These are phyloP conservation scores for Penicillium ochrochloron DNA, from an alignment of 495 filamentous ascomycete species.

Conservation along the genomic window DNA sequence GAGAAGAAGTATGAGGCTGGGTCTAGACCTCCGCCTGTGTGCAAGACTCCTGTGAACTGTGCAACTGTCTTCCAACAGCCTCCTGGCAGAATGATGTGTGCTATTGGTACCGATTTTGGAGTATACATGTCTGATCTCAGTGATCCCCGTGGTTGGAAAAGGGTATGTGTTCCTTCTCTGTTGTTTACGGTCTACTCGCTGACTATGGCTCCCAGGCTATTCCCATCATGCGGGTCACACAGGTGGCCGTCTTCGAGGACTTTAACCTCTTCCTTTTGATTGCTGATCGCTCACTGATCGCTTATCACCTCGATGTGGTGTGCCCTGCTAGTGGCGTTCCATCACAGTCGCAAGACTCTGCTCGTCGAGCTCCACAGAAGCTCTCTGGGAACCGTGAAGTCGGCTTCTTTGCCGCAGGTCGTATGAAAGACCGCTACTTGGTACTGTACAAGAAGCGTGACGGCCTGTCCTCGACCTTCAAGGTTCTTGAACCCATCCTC, in stretches of 20 bases:
- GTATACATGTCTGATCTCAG: constrained; percentile 85
- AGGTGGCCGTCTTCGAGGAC: constrained; percentile 93
- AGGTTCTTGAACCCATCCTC: constrained; percentile 92
- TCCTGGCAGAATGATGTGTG: constrained; percentile 80
- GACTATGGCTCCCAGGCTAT: constrained; percentile 63
- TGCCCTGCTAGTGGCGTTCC: constrained; percentile 71
- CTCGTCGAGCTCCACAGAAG: constrained; percentile 83
- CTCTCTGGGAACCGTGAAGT: constrained; percentile 87
- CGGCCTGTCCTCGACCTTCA: constrained; percentile 88
- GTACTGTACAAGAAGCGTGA: constrained; percentile 98
- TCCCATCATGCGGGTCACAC: constrained; percentile 74
- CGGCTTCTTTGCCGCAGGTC: constrained; percentile 90
- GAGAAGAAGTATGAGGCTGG: constrained; percentile 69
- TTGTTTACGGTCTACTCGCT: not conserved
- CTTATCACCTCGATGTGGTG: constrained; percentile 91
- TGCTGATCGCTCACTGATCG: constrained; percentile 86
- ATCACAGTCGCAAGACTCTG: constrained; percentile 60
- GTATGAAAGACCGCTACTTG: constrained; percentile 94
- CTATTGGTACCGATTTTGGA: constrained; percentile 93
- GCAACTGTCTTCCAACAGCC: constrained; percentile 84
- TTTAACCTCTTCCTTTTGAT: constrained; percentile 91
- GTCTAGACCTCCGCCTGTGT: constrained; percentile 73
- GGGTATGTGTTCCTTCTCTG: constrained; percentile 57
- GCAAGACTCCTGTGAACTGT: constrained; percentile 85
- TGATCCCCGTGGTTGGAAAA: constrained; percentile 87